These are phyloP conservation scores for Ceratocystiopsis minuta DNA, from an alignment of 2,329 filamentous ascomycete genomes.

Conservation along the genomic window DNA sequence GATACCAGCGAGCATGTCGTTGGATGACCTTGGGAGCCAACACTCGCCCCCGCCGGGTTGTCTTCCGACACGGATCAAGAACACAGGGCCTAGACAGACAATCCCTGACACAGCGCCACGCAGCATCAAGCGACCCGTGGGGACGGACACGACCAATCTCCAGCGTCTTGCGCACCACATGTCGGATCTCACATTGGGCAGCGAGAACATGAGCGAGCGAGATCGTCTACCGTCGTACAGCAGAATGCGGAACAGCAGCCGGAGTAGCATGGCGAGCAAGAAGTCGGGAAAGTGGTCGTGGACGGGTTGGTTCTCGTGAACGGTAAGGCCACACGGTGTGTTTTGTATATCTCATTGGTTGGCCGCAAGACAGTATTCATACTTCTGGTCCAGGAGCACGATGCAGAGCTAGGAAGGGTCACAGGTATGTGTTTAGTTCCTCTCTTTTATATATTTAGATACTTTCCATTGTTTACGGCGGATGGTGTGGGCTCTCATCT, in stretches of 20 bases:
- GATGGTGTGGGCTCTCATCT: neutral
- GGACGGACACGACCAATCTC: slow-evolving; percentile 8
- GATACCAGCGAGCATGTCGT: no score
- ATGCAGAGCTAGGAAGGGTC: no score
- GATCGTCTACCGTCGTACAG: neutral
- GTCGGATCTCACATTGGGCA: slow-evolving; percentile 2
- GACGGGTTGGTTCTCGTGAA: slow-evolving; percentile 10
- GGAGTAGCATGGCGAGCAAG: slow-evolving; percentile 8
- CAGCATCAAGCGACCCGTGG: slow-evolving; percentile 4
- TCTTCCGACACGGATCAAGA: slow-evolving; percentile 3
- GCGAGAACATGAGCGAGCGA: slow-evolving; percentile 1
- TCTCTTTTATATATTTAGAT: neutral
- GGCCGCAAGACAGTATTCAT: neutral
- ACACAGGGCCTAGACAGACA: neutral
- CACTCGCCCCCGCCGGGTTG: slow-evolving; percentile 3
- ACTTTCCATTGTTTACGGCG: neutral
- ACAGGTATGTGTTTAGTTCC: neutral
- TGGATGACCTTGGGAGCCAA: no score
- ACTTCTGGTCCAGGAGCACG: no score
- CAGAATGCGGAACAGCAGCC: slow-evolving; percentile 4
- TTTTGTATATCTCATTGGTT: neutral
- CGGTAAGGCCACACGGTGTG: neutral
- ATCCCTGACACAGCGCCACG: slow-evolving; percentile 4
- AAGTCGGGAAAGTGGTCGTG: slow-evolving; percentile 11
- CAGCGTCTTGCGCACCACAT: slow-evolving; percentile 2